A percentile compares a stretch with the other conserved stretches of the same genome.
phyloP scores from a whole-genome alignment of 305 asterid genomes.

The Euphrasia arctica region DNA sequence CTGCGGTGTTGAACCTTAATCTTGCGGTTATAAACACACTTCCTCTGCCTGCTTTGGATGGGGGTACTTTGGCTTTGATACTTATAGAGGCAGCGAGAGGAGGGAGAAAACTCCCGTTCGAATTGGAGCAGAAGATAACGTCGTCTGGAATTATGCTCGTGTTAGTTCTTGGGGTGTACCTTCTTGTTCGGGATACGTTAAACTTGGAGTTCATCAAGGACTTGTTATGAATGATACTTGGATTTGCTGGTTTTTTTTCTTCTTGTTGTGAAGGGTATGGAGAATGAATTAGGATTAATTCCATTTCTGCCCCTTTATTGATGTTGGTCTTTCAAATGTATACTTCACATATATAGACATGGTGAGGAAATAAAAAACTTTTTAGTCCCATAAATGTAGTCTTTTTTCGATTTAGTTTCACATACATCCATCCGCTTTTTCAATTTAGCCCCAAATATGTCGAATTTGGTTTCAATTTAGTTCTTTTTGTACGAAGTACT shows the following conservation, averaged over 20 bases:
- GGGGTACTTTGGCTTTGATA: constrained; percentile 84
- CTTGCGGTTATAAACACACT: constrained; percentile 93
- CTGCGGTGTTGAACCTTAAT: constrained; percentile 80
- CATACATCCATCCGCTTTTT: too few species aligned
- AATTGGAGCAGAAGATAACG: constrained; percentile 85
- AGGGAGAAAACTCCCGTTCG: constrained; percentile 85
- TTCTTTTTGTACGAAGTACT: too few species aligned
- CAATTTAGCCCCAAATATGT: too few species aligned
- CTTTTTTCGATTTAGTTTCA: too few species aligned
- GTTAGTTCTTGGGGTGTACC: constrained; percentile 67
- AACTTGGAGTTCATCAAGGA: constrained; percentile 79
- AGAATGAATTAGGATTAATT: neutral
- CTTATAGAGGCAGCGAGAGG: constrained; percentile 88
- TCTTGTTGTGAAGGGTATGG: neutral
- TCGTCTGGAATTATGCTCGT: constrained; percentile 83
- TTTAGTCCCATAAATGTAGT: too few species aligned
- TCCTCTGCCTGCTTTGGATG: constrained; percentile 94
- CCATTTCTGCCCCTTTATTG: neutral
- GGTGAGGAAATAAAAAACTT: neutral
- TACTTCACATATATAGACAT: constrained; percentile 3
- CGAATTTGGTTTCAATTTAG: too few species aligned
- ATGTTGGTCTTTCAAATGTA: neutral
- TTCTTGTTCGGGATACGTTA: constrained; percentile 86
- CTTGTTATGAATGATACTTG: constrained; percentile 44
- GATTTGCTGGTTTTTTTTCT: neutral